A percentile compares a stretch with the other conserved stretches of the same genome.
Conservation (phyloP, 495 filamentous ascomycete genomes). For the Penicillium mononematosum region DNA sequence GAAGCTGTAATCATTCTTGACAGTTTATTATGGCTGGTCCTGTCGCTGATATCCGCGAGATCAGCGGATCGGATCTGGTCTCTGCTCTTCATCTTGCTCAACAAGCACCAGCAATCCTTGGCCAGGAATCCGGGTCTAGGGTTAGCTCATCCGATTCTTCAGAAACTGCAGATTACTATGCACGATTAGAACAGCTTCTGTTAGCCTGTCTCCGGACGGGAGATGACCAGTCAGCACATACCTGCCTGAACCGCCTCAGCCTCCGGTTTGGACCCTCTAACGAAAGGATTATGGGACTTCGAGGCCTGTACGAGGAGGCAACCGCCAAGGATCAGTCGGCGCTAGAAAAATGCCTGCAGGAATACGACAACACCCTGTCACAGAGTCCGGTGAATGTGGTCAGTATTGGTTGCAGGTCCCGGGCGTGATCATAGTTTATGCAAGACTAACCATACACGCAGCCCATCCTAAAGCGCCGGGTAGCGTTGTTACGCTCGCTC, state of each 20-base stretch:
- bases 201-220: constrained; percentile 81
- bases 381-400: constrained; percentile 82
- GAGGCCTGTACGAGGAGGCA: constrained; percentile 84
- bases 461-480: constrained; percentile 83
- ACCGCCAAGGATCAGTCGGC: constrained; percentile 61
- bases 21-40: constrained; percentile 21
- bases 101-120: constrained; percentile 69
- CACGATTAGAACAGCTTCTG: constrained; percentile 79
- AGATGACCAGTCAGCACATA: constrained; percentile 72
- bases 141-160: constrained; percentile 37
- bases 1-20: neutral
- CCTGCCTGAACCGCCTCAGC: constrained; percentile 70
- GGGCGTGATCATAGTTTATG: neutral
- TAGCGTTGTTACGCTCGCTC: constrained; percentile 75
- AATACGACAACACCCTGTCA: constrained; percentile 72
- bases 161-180: constrained; percentile 77
- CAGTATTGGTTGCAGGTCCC: constrained; percentile 27
- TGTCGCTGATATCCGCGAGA: constrained; percentile 14
- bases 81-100: constrained; percentile 71
- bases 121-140: constrained; percentile 45
- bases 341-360: constrained; percentile 64
- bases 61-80: constrained; percentile 39
- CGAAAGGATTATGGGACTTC: constrained; percentile 77
- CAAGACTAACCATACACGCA: constrained; percentile 29
- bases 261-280: constrained; percentile 78